Percentiles rank a stretch among this genome's conserved stretches.
Conservation (phyloP, 345 rosid species). For the Euphorbia pulcherrima region DNA sequence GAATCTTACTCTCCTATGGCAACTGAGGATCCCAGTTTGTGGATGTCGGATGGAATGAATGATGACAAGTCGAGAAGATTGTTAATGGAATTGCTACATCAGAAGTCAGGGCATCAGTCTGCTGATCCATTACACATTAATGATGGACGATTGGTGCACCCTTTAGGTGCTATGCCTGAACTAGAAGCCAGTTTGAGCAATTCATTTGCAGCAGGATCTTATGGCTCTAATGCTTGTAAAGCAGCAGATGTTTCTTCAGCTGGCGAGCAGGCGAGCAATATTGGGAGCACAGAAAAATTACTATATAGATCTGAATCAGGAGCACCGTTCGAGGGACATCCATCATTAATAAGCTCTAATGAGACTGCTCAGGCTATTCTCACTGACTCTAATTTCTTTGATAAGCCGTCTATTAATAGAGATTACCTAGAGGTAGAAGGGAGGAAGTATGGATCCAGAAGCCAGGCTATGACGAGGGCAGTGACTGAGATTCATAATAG, state of each 20-base stretch:
- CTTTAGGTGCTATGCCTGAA: slow-evolving; percentile 30
- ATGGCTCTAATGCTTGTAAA: slow-evolving; percentile 43
- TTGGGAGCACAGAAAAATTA: slow-evolving; percentile 30
- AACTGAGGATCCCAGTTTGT: slow-evolving; percentile 42
- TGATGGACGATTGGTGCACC: slow-evolving; percentile 31
- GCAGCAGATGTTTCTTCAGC: slow-evolving; percentile 22
- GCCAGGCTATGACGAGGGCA: slow-evolving; percentile 27
- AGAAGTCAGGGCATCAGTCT: slow-evolving; percentile 40
- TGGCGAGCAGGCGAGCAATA: slow-evolving; percentile 27
- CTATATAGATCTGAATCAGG: slow-evolving; percentile 37
- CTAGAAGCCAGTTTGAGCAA: slow-evolving; percentile 40
- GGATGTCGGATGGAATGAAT: slow-evolving; percentile 54
- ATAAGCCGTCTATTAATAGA: slow-evolving; percentile 23
- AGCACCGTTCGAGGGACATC: slow-evolving; percentile 25
- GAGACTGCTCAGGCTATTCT: slow-evolving; percentile 31
- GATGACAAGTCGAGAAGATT: slow-evolving; percentile 55
- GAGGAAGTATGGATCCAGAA: slow-evolving; percentile 29
- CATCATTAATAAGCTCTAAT: slow-evolving; percentile 21
- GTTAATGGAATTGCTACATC: slow-evolving; percentile 58
- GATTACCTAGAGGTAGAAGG: slow-evolving; percentile 35
- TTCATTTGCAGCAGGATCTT: slow-evolving; percentile 41
- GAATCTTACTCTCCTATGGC: slow-evolving; percentile 35
- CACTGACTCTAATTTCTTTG: slow-evolving; percentile 28
- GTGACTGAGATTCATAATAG: slow-evolving; percentile 41
- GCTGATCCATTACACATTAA: slow-evolving; percentile 29